Base-by-base conservation (phyloP, 2,329 filamentous ascomycete species). In the Penicillium sclerotiorum region DNA sequence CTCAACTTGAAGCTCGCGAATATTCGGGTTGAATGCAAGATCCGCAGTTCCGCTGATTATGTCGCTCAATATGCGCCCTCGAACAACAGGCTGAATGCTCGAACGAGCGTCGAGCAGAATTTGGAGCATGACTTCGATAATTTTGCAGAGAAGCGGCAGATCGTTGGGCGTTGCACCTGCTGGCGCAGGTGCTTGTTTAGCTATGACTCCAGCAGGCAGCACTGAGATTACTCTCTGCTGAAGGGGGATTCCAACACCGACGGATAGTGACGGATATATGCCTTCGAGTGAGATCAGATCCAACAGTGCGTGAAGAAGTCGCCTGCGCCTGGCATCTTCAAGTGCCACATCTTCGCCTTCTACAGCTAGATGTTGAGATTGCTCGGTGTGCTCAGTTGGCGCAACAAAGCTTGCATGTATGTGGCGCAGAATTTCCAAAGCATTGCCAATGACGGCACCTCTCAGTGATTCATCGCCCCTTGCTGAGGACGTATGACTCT, bases 271-370 rank as follows among this genome's bases (percentile, higher is more conserved):
- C 5, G 73, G 73, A 53, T 76, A 75, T 20, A 76, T 70, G 5
- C 73, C 73, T 50, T 76, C 73, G 6, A 76, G 50, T 2, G 73
- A 73, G 32, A 76, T 64, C 41, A 76, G 53, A 46, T 76, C 73
- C 37, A 76, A 56, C 6, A 76, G 56, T 5, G 71, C 69, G 63
- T 75, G 67, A 3, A 75, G 56, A 12, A 66, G 52, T 21, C 71
- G 65, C 25, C 71, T 70, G 23, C 70, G 62, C 48, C 65, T 74
- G n/a, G 72, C 70, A 62, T 74, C 72, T 59, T 74, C 71, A 23
- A 72, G 54, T 18, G 59, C 59, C 6, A 59, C 49, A 51, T 73
- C 67, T 49, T 64, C 61, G n/a, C 49, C 44, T 5, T 50, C 52
- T 8, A 37, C 32, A 13, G 21, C 18, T 4, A 18, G 21, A 17